These are phyloP conservation scores for Blepharisma japonicum DNA, from an alignment of 73 alveolate species.

Conservation along the genomic window DNA sequence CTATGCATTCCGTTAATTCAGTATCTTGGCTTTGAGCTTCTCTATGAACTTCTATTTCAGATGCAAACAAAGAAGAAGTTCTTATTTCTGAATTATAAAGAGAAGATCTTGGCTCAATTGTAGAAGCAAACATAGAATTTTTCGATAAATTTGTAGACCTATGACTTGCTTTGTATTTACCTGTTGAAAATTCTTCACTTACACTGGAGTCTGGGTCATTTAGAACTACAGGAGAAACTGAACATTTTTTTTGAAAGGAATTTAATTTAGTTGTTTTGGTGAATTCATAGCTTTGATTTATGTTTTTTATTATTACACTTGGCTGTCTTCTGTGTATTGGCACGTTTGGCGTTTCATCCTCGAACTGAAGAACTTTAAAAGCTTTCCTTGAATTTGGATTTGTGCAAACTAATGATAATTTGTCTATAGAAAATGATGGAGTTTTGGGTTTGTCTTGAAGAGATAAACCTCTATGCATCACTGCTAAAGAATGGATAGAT, in stretches of 20 bases:
- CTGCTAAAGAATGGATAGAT: too few species aligned
- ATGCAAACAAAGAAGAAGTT: too few species aligned
- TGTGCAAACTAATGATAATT: background rate
- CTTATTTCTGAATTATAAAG: background rate
- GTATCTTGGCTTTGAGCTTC: too few species aligned
- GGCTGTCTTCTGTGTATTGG: slow-evolving; percentile 21
- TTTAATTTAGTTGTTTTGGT: background rate
- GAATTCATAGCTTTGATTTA: slow-evolving; percentile 10
- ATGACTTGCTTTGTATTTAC: too few species aligned
- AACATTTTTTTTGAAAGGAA: too few species aligned
- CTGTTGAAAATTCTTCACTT: background rate
- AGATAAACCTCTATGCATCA: background rate
- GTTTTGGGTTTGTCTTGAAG: background rate
- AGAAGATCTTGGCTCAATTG: slow-evolving; percentile 6
- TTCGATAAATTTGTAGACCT: background rate
- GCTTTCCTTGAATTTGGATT: background rate
- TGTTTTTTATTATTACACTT: slow-evolving; percentile 18
- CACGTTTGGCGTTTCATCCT: background rate
- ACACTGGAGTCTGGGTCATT: background rate
- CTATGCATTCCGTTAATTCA: too few species aligned
- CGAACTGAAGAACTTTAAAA: slow-evolving; percentile 5
- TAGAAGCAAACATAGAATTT: slow-evolving; percentile 20
- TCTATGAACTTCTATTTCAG: too few species aligned
- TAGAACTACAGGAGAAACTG: too few species aligned
- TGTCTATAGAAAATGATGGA: slow-evolving; percentile 18